Conservation (phyloP, 495 filamentous ascomycete genomes). For the Penicillium cinerascens region DNA sequence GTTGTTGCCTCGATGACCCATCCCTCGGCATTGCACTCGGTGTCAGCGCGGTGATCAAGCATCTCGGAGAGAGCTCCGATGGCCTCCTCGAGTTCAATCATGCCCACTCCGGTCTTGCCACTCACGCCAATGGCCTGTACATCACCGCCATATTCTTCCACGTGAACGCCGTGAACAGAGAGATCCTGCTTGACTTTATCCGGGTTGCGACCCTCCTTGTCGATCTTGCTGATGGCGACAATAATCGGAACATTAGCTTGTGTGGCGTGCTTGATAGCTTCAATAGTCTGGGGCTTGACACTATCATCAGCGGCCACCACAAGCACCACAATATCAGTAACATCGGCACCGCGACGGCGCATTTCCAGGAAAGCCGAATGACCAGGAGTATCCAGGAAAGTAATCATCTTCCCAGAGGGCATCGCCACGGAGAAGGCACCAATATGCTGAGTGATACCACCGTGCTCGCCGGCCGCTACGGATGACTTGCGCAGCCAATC, state of each 20-base stretch:
- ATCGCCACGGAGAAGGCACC: constrained; percentile 95
- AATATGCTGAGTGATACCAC: constrained; percentile 98
- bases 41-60: constrained; percentile 81
- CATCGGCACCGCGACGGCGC: constrained; percentile 91
- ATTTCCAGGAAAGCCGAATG: constrained; percentile 95
- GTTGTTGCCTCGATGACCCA: constrained; percentile 94
- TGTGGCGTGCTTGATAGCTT: constrained; percentile 92
- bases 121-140: constrained; percentile 87
- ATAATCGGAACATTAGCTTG: constrained; percentile 92
- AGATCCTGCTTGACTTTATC: constrained; percentile 88
- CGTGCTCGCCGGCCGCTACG: constrained; percentile 84
- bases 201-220: constrained; percentile 75
- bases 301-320: constrained; percentile 97
- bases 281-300: constrained; percentile 95
- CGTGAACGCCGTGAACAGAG: constrained; percentile 76
- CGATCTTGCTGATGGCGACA: constrained; percentile 97
- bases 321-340: constrained; percentile 94
- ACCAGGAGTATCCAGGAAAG: constrained; percentile 96
- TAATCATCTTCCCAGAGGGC: constrained; percentile 81
- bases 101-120: constrained; percentile 90
- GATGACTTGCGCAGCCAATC: constrained; percentile 93
- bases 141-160: constrained; percentile 95
- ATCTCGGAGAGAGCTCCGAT: constrained; percentile 80
- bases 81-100: constrained; percentile 88
- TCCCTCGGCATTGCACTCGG: constrained; percentile 75